A percentile compares a stretch with the other conserved stretches of the same genome.
Evolutionary conservation across 495 filamentous ascomycete genomes (phyloP).

Genomic region (Penicillium turbatum): DNA sequence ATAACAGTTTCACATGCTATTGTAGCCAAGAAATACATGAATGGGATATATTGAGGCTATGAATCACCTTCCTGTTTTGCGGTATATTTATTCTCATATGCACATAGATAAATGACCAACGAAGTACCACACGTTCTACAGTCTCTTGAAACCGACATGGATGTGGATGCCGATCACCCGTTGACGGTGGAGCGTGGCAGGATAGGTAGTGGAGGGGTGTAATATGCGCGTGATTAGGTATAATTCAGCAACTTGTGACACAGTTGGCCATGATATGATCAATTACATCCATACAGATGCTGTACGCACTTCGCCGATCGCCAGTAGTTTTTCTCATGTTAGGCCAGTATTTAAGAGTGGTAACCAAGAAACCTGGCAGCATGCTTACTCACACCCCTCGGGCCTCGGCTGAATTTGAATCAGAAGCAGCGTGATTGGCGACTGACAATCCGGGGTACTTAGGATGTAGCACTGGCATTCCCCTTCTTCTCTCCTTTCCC

Average conservation of each 20-base stretch:
- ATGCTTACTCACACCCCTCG: slow-evolving; percentile 7
- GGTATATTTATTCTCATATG: too few species aligned
- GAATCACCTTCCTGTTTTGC: too few species aligned
- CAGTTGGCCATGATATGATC: background rate
- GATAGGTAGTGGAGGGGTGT: background rate
- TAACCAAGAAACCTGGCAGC: background rate
- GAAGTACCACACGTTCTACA: too few species aligned
- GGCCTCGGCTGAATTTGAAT: slow-evolving; percentile 12
- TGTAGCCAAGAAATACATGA: too few species aligned
- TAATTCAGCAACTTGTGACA: background rate
- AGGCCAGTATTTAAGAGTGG: background rate
- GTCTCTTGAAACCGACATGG: too few species aligned
- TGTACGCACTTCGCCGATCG: too few species aligned
- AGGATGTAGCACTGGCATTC: background rate
- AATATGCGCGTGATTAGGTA: background rate
- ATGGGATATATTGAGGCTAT: too few species aligned
- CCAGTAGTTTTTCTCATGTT: too few species aligned
- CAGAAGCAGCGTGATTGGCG: slow-evolving; percentile 6
- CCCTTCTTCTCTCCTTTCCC: background rate
- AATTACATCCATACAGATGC: background rate
- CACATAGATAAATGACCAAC: too few species aligned
- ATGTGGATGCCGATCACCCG: background rate
- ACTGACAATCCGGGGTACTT: slow-evolving; percentile 9
- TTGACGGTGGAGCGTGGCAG: background rate
- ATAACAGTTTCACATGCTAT: too few species aligned